Evolutionary conservation across 352 stramenopile genomes (phyloP).

Genomic region (Discostella stelligera): DNA sequence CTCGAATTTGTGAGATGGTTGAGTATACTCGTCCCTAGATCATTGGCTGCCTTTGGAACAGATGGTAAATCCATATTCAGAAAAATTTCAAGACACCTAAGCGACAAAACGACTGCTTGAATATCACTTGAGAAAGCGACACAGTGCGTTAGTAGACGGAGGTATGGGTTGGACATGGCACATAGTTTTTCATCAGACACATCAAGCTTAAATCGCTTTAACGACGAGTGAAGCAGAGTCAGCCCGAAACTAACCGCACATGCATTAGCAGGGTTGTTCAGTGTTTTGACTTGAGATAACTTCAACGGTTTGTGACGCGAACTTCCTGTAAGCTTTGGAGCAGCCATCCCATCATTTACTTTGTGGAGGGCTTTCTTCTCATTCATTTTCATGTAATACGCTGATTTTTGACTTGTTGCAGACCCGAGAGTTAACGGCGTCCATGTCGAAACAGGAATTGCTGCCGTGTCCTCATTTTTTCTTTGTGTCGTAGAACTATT

Average conservation of each 20-base stretch:
- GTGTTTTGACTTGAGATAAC: slow-evolving; percentile 27
- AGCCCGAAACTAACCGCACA: slow-evolving; percentile 81
- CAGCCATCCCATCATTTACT: slow-evolving; percentile 73
- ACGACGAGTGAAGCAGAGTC: slow-evolving; percentile 73
- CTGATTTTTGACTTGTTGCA: slow-evolving; percentile 56
- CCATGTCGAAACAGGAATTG: slow-evolving; percentile 73
- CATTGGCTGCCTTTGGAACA: slow-evolving; percentile 83
- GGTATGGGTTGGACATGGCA: slow-evolving; percentile 88
- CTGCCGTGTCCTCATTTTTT: slow-evolving; percentile 40
- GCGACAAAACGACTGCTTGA: slow-evolving; percentile 88
- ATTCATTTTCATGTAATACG: slow-evolving; percentile 59
- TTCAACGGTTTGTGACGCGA: slow-evolving; percentile 46
- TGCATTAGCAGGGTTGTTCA: slow-evolving; percentile 78
- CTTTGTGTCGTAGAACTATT: slow-evolving; percentile 20
- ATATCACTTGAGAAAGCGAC: slow-evolving; percentile 89
- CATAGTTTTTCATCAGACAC: slow-evolving; percentile 44
- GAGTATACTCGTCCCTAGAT: slow-evolving; percentile 89
- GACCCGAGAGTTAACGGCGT: slow-evolving; percentile 62
- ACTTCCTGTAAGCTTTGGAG: slow-evolving; percentile 81
- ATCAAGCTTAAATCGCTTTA: slow-evolving; percentile 75
- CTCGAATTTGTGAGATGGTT: slow-evolving; percentile 87
- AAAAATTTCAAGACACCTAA: slow-evolving; percentile 90
- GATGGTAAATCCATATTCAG: slow-evolving; percentile 89
- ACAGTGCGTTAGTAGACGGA: slow-evolving; percentile 89
- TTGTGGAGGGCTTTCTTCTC: slow-evolving; percentile 55